A percentile compares a stretch with the other conserved stretches of the same genome.
These are phyloP conservation scores for Pholiota conissans DNA, from an alignment of 768 basidiomycete genomes.

Conservation along the genomic window DNA sequence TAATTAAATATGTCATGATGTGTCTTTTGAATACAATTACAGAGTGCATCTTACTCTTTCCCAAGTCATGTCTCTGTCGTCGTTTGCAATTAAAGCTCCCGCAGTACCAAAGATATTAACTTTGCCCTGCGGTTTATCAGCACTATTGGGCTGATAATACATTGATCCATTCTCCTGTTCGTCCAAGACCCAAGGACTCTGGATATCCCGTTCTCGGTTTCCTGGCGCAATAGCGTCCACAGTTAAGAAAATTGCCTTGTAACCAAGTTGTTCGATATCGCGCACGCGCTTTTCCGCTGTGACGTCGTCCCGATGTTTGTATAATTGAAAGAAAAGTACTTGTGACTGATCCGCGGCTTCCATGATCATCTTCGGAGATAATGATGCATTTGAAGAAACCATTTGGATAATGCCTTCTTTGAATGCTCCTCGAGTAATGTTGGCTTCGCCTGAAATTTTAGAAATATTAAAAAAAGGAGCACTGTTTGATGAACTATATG, in stretches of 20 bases:
- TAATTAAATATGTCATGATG: slow-evolving; percentile 20
- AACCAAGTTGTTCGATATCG: slow-evolving; percentile 72
- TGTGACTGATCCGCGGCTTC: slow-evolving; percentile 55
- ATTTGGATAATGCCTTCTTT: slow-evolving; percentile 77
- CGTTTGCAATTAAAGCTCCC: slow-evolving; percentile 62
- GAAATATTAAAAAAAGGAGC: background rate
- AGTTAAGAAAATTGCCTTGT: slow-evolving; percentile 88
- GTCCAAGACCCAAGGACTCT: slow-evolving; percentile 57
- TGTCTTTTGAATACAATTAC: background rate
- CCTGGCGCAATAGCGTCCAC: slow-evolving; percentile 87
- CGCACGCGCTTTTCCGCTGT: slow-evolving; percentile 69
- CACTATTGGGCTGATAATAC: slow-evolving; percentile 27
- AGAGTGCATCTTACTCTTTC: slow-evolving; percentile 44
- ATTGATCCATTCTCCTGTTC: slow-evolving; percentile 48
- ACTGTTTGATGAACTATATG: background rate
- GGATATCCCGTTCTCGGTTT: slow-evolving; percentile 76
- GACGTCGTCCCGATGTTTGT: slow-evolving; percentile 72
- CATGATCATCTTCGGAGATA: slow-evolving; percentile 65
- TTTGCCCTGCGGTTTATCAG: slow-evolving; percentile 32
- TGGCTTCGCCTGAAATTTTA: slow-evolving; percentile 64
- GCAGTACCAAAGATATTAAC: slow-evolving; percentile 60
- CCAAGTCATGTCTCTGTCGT: slow-evolving; percentile 80
- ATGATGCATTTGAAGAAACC: slow-evolving; percentile 78
- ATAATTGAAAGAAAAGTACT: slow-evolving; percentile 80
- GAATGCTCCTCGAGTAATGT: slow-evolving; percentile 73